Evolutionary conservation across 1,284 basidiomycete genomes (phyloP), one percentile per base, ranked within the genome.

Genomic region (Marasmius tenuissimus): DNA sequence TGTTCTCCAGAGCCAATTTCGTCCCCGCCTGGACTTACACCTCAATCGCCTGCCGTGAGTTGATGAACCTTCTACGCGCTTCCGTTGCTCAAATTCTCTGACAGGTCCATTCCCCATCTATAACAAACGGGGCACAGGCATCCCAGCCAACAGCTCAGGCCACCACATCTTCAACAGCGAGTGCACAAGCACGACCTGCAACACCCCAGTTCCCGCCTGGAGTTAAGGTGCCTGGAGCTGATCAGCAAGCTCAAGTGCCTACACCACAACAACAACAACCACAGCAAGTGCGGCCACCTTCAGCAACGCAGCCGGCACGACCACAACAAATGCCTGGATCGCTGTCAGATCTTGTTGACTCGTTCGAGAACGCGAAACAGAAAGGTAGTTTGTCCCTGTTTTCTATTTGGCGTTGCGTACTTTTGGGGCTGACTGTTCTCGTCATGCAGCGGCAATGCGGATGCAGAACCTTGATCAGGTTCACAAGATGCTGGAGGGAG

Each of bases 281-380:
- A 4, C 45, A 47, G 14, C 45, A 47, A 20, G 16, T 47, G 37
- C 49, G 61, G 35, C 66, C 62, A 40, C 61, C 60, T 45, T 60
- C 65, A 58, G 56, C 53, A 22, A 39, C 71, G 68, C 76, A 73
- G 64, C 69, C 68, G 16, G 64, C 70, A 51, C 76, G 72, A 61
- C 63, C 66, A 68, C 65, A 18, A 71, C 75, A 37, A 77, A 75
- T 34, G 82, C 96, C 87, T 59, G 91, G 90, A 50, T 93, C 92
- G 50, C 74, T 99, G 69, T 93, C 94, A 16, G 96, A 98, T 73
- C 82, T 99, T 58, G 96, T 98, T 48, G 88, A 92, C 38, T 96
- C 94, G 53, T 99, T 98, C 72, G 97, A 98, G 78, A 92, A 86
- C 54, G 95, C 94, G 65, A 99, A 97, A 77, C 94, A 96, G 78